Percentiles rank a stretch among this genome's conserved stretches.
Conservation (phyloP, 2,329 filamentous ascomycete genomes). For the Trichoderma sp. region DNA sequence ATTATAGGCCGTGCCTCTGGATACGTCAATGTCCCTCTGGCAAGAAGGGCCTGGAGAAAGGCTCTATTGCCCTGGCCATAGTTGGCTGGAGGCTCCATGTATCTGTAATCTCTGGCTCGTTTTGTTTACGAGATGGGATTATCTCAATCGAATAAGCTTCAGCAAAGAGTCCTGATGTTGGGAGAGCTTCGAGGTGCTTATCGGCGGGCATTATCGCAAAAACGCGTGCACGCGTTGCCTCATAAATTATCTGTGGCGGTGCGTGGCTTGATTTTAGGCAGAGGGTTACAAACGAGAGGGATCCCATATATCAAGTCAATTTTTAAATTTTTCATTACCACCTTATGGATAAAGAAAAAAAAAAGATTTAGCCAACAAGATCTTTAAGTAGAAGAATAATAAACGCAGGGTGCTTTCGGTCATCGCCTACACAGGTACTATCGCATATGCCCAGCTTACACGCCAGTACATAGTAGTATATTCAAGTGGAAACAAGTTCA, state of each 20-base stretch:
- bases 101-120: not conserved
- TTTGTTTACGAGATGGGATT: not conserved
- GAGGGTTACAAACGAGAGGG: not conserved
- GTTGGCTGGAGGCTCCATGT: slow-evolving; percentile 36
- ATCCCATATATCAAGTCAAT: not conserved
- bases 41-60: slow-evolving; percentile 86
- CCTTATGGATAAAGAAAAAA: not conserved
- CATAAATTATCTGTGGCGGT: slow-evolving; percentile 26
- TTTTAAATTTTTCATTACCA: not conserved
- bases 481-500: not conserved
- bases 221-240: slow-evolving; percentile 22
- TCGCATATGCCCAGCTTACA: not conserved
- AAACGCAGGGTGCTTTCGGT: not conserved
- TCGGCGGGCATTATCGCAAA: slow-evolving; percentile 1
- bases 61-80: slow-evolving; percentile 73
- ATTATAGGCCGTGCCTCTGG: slow-evolving; percentile 72
- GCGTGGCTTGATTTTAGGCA: slow-evolving; percentile 11
- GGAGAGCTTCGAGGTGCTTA: not conserved
- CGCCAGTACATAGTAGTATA: not conserved
- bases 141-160: not conserved
- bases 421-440: not conserved
- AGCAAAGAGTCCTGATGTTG: not conserved
- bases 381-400: not conserved
- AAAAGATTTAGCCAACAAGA: not conserved
- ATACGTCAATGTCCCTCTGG: slow-evolving; percentile 74